Evolutionary conservation across 768 basidiomycete genomes (phyloP).

Genomic region (Calocybe indica): DNA sequence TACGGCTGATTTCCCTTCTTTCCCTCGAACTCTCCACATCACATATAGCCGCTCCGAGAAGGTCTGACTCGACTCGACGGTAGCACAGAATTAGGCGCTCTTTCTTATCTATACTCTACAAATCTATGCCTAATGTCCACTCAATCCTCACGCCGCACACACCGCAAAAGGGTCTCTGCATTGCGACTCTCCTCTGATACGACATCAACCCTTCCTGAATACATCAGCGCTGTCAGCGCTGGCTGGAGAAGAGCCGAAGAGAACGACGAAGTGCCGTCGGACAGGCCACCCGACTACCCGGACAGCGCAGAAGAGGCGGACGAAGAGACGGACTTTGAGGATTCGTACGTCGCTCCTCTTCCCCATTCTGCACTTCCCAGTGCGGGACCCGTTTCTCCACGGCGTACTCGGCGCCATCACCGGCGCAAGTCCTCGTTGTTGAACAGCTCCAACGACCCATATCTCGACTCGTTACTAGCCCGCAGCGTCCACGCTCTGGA

Average conservation of each 20-base stretch:
- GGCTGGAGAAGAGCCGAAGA: conserved; percentile 1
- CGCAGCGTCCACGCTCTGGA: conserved; percentile 83
- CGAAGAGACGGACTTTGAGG: conserved; percentile 52
- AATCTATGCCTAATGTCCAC: neutral
- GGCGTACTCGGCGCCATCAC: conserved; percentile 27
- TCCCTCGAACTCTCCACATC: conserved; percentile 1
- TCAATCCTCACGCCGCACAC: conserved; percentile 11
- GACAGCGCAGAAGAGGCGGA: conserved; percentile 76
- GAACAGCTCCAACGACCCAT: conserved; percentile 38
- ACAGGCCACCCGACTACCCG: conserved; percentile 70
- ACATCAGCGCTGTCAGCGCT: conserved; percentile 26
- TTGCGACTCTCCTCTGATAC: conserved; percentile 63
- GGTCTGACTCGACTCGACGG: conserved; percentile 11
- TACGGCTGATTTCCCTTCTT: conserved; percentile 14
- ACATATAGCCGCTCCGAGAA: neutral
- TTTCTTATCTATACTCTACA: too few species aligned
- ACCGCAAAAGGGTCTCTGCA: conserved; percentile 53
- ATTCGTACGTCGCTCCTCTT: conserved; percentile 12
- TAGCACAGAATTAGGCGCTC: conserved; percentile 8
- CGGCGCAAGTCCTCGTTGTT: conserved; percentile 23
- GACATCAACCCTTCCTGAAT: conserved; percentile 58
- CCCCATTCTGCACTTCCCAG: conserved; percentile 14
- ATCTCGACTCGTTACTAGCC: conserved; percentile 72
- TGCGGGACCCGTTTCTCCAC: conserved; percentile 25
- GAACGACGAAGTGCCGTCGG: conserved; percentile 30